A percentile compares a stretch with the other conserved stretches of the same genome.
Evolutionary conservation across 352 stramenopile species (phyloP).

Genomic region (Pythium rhizo-oryzae): DNA sequence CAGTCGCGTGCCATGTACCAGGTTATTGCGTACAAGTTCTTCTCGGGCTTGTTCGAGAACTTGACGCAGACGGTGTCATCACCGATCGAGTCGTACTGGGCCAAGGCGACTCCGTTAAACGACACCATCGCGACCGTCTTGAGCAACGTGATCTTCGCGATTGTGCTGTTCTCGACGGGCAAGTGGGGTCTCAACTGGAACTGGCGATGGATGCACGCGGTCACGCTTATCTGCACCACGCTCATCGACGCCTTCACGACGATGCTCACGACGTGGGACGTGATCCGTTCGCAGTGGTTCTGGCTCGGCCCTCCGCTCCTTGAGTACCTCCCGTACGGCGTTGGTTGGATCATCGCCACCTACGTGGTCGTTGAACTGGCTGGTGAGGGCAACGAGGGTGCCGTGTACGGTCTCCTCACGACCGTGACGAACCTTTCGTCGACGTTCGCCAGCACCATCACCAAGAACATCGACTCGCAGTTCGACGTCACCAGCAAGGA

Average conservation of each 20-base stretch:
- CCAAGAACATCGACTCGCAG: slow-evolving; percentile 26
- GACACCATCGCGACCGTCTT: no score
- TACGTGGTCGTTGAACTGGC: slow-evolving; percentile 30
- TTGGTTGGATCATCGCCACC: slow-evolving; percentile 24
- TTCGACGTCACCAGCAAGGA: slow-evolving; percentile 24
- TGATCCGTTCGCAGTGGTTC: slow-evolving; percentile 33
- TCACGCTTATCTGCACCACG: slow-evolving; percentile 4
- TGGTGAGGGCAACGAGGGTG: slow-evolving; percentile 31
- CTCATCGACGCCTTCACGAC: slow-evolving; percentile 19
- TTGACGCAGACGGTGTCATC: slow-evolving; percentile 39
- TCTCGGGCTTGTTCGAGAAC: slow-evolving; percentile 41
- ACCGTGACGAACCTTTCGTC: slow-evolving; percentile 22
- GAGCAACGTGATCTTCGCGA: slow-evolving; percentile 15
- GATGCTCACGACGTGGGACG: slow-evolving; percentile 20
- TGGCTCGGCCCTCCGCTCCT: slow-evolving; percentile 22
- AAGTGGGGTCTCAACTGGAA: slow-evolving; percentile 28
- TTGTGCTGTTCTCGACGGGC: slow-evolving; percentile 15
- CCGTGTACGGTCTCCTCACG: slow-evolving; percentile 26
- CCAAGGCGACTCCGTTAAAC: neutral
- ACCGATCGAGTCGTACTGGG: slow-evolving; percentile 41
- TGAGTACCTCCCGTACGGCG: slow-evolving; percentile 17
- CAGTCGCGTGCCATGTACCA: slow-evolving; percentile 46
- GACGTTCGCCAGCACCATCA: slow-evolving; percentile 24
- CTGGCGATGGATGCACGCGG: slow-evolving; percentile 22
- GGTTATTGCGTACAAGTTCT: slow-evolving; percentile 41